phyloP scores from a whole-genome alignment of 176 grass and related monocot genomes.

The Zizania latifolia region DNA sequence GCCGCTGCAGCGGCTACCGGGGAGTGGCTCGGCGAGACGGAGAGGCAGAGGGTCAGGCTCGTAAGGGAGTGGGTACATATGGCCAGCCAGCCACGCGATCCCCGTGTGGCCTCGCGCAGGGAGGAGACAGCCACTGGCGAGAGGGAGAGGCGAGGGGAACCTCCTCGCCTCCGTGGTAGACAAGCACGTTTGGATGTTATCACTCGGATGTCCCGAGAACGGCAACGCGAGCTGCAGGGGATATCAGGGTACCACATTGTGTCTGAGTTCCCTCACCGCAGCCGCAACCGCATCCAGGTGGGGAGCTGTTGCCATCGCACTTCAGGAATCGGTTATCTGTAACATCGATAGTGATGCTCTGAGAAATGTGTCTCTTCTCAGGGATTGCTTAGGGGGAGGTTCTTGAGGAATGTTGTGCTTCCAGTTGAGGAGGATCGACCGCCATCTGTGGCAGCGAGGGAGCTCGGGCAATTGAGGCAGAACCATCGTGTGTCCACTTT shows the following conservation, averaged over 20 bases:
- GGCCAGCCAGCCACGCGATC: constrained; percentile 64
- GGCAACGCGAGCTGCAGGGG: constrained; percentile 82
- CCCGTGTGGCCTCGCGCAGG: constrained; percentile 30
- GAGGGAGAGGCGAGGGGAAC: constrained; percentile 54
- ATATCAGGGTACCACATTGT: constrained; percentile 74
- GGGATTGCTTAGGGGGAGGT: constrained; percentile 88
- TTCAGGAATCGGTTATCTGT: not conserved
- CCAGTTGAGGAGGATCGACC: constrained; percentile 57
- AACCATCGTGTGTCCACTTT: constrained; percentile 63
- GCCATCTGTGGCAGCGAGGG: constrained; percentile 67
- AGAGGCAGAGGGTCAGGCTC: constrained; percentile 81
- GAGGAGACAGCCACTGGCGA: constrained; percentile 23
- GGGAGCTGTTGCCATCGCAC: not conserved
- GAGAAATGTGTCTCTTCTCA: constrained; percentile 23
- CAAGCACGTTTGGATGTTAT: constrained; percentile 83
- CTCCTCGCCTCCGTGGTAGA: constrained; percentile 65
- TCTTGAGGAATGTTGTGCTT: constrained; percentile 56
- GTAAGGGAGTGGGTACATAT: constrained; percentile 93
- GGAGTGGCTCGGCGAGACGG: constrained; percentile 83
- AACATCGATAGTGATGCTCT: not conserved
- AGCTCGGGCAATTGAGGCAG: constrained; percentile 81
- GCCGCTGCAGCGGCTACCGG: constrained; percentile 20
- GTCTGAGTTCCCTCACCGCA: constrained; percentile 66
- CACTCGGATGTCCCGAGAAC: constrained; percentile 67
- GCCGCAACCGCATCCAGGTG: constrained; percentile 93